Conservation (phyloP, 208 protist genomes). For the Leishmania amazonensis region DNA sequence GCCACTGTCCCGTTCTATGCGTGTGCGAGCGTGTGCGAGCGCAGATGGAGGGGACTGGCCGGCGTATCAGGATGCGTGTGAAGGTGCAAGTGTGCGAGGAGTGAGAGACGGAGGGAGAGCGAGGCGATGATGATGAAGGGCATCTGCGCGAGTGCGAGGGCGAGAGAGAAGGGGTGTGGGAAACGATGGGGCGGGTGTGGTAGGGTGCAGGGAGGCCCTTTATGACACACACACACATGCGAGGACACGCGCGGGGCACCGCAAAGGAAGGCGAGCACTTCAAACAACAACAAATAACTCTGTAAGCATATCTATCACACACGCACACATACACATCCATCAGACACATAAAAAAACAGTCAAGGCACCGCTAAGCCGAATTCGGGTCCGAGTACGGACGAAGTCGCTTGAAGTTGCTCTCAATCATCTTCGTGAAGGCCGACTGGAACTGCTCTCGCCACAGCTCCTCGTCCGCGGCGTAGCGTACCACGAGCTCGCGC, state of each 20-base stretch:
- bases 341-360: not conserved
- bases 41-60: not conserved
- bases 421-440: constrained; percentile 84
- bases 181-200: not conserved
- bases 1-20: not conserved
- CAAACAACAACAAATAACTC: not conserved
- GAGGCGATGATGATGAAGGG: not conserved
- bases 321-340: not conserved
- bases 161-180: not conserved
- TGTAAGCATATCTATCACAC: not conserved
- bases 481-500: constrained; percentile 55
- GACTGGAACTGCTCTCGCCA: constrained; percentile 67
- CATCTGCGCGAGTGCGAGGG: not conserved
- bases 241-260: not conserved
- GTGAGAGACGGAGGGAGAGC: not conserved
- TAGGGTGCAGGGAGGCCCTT: not conserved
- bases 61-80: not conserved
- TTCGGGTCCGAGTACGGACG: constrained; percentile 64
- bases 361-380: not conserved
- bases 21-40: not conserved
- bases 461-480: constrained; percentile 58
- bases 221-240: not conserved
- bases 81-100: not conserved
- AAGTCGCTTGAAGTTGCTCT: constrained; percentile 77
- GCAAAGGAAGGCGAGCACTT: not conserved